Conservation (phyloP, 306 rosid species). For the Inga oerstediana region DNA sequence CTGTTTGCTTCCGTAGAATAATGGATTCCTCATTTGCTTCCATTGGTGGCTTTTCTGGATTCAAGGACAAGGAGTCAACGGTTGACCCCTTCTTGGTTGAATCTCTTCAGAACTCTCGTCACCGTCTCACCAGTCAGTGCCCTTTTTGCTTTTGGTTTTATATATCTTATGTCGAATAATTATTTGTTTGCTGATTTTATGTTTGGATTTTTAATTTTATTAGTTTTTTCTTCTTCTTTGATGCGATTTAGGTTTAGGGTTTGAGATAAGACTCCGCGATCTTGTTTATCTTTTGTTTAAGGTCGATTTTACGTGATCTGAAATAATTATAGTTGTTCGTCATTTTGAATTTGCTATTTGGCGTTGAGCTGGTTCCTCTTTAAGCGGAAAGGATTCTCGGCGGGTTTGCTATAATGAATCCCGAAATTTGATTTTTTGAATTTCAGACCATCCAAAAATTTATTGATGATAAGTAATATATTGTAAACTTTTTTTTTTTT, state of each 20-base stretch:
- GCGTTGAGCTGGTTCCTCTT: not conserved
- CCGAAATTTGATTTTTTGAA: not conserved
- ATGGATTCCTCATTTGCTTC: slow-evolving; percentile 65
- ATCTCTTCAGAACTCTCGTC: slow-evolving; percentile 95
- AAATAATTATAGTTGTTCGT: not conserved
- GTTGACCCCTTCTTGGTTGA: slow-evolving; percentile 90
- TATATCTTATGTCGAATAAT: not conserved
- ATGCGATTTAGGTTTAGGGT: slow-evolving; percentile 31
- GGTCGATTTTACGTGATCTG: slow-evolving; percentile 21
- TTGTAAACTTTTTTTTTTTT: too few relatives aligned
- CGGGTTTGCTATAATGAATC: not conserved
- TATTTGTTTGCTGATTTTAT: not conserved
- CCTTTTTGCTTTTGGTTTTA: not conserved
- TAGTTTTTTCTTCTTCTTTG: slow-evolving; percentile 6
- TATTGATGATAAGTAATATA: too few relatives aligned
- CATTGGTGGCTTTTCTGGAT: slow-evolving; percentile 44
- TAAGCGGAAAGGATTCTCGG: not conserved
- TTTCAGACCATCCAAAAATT: not conserved
- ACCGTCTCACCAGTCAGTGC: slow-evolving; percentile 80
- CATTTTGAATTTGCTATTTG: not conserved
- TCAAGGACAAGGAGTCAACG: slow-evolving; percentile 65
- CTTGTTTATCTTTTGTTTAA: not conserved
- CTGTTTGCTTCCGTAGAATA: not conserved
- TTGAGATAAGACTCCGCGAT: slow-evolving; percentile 8
- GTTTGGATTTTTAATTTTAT: not conserved